phyloP scores from a whole-genome alignment of 352 stramenopile genomes.

The Pythium periplocum region DNA sequence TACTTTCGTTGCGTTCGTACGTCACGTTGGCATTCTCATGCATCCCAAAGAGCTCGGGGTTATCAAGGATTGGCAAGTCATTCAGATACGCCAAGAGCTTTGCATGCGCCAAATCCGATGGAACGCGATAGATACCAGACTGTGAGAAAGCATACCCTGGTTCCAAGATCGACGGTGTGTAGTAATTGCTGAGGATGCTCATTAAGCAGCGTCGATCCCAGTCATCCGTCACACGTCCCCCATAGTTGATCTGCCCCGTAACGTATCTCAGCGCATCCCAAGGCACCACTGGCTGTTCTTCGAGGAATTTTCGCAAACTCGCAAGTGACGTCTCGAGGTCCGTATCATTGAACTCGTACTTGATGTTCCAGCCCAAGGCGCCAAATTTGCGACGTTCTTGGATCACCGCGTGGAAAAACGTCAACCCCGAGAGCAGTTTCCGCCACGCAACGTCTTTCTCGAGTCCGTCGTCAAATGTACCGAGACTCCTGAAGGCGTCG shows the following conservation, averaged over 20 bases:
- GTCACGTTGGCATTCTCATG: conserved; percentile 95
- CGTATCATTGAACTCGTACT: conserved; percentile 95
- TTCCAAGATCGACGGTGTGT: conserved; percentile 78
- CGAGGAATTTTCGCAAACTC: conserved; percentile 88
- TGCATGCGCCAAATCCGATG: conserved; percentile 31
- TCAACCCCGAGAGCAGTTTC: conserved; percentile 84
- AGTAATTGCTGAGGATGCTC: conserved; percentile 91
- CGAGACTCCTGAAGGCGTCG: conserved; percentile 45
- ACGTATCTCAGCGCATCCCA: conserved; percentile 94
- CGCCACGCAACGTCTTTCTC: conserved; percentile 79
- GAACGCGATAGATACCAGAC: conserved; percentile 87
- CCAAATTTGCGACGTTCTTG: conserved; percentile 94
- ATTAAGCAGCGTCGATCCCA: conserved; percentile 92
- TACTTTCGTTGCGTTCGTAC: conserved; percentile 90
- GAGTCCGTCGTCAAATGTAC: conserved; percentile 53
- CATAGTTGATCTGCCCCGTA: conserved; percentile 95
- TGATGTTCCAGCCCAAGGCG: conserved; percentile 93
- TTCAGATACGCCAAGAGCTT: conserved; percentile 80
- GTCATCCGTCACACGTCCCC: conserved; percentile 93
- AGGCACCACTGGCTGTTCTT: conserved; percentile 87
- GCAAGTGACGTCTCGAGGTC: conserved; percentile 92
- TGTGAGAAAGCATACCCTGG: conserved; percentile 82
- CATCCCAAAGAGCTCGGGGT: conserved; percentile 95
- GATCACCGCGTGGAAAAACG: conserved; percentile 94
- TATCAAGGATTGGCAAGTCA: conserved; percentile 79